Evolutionary conservation across 2,329 filamentous ascomycete genomes (phyloP).

Genomic region (Calonectria multiphialidica): DNA sequence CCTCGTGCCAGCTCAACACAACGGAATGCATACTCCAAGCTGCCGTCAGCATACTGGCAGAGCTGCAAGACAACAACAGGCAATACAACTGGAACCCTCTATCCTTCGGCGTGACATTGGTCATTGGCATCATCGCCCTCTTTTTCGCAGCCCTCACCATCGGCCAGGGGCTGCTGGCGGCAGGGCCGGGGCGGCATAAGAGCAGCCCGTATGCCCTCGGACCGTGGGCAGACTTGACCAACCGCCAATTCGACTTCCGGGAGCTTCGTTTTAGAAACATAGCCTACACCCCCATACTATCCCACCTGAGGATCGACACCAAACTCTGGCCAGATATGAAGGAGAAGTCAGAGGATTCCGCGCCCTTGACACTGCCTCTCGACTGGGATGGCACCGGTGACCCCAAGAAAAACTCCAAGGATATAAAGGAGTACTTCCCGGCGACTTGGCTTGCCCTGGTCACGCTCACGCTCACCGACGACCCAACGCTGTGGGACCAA

Average conservation of each 20-base stretch:
- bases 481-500: background rate
- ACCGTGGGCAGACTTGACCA: background rate
- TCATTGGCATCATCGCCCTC: constrained; percentile 26
- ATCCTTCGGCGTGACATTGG: constrained; percentile 13
- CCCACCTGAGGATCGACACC: background rate
- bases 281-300: background rate
- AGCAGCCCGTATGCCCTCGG: background rate
- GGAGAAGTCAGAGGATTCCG: background rate
- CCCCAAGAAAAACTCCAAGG: background rate
- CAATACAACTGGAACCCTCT: constrained; percentile 38
- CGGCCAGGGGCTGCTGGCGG: constrained; percentile 17
- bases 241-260: background rate
- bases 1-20: background rate
- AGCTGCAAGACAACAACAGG: background rate
- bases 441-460: background rate
- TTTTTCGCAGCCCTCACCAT: constrained; percentile 21
- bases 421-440: background rate
- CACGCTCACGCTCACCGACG: background rate
- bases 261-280: background rate
- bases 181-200: constrained; percentile 7
- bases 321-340: background rate
- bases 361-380: background rate
- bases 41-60: background rate
- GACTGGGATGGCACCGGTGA: background rate
- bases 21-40: background rate